Evolutionary conservation across 169 alveolate species (phyloP).

Genomic region (Neospora caninum): DNA sequence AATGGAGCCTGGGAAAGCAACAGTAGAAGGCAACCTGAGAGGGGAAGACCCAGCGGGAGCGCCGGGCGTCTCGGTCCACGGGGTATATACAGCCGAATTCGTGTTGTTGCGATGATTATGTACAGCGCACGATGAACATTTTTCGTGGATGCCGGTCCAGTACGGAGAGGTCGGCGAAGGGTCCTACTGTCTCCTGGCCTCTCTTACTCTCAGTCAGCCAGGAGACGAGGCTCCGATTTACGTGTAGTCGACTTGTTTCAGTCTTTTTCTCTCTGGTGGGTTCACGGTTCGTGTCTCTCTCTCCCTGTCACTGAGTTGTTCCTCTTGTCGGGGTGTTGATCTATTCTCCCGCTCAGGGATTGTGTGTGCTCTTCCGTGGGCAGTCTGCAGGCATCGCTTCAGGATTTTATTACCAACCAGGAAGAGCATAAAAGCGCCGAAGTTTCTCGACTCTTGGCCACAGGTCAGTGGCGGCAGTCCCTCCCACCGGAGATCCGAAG

Average conservation of each 20-base stretch:
- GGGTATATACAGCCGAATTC: background rate
- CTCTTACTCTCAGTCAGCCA: background rate
- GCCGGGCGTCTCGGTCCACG: too few relatives aligned
- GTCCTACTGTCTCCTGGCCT: background rate
- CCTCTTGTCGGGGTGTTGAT: background rate
- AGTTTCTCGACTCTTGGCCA: background rate
- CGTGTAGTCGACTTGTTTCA: background rate
- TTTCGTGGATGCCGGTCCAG: background rate
- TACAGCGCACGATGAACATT: background rate
- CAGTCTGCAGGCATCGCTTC: constrained; percentile 19
- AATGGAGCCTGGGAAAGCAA: too few relatives aligned
- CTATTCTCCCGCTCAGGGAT: too few relatives aligned
- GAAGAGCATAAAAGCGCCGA: background rate
- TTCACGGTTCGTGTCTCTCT: background rate
- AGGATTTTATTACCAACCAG: background rate
- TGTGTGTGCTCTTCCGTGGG: background rate
- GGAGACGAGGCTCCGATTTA: background rate
- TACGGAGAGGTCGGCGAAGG: background rate
- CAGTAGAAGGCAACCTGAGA: too few relatives aligned
- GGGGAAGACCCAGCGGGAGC: too few relatives aligned
- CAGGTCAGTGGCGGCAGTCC: background rate
- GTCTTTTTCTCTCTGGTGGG: background rate
- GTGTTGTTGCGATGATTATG: background rate
- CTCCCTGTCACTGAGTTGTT: too few relatives aligned
- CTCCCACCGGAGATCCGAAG: background rate